phyloP scores from a whole-genome alignment of 164 flowering plant species.

The Tinospora cordifolia region DNA sequence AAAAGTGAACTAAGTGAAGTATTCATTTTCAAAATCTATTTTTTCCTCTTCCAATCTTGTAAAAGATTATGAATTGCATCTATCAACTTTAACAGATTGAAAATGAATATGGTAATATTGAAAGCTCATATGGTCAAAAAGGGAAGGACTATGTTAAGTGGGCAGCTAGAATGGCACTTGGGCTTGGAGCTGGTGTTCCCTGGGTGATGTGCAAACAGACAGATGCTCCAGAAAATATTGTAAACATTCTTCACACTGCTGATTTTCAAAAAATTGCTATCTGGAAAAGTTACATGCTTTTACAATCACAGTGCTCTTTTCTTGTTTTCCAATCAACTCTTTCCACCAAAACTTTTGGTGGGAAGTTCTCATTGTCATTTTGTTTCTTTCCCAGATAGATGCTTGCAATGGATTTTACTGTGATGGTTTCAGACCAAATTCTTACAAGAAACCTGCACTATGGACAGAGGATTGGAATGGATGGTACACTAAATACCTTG shows the following conservation, averaged over 20 bases:
- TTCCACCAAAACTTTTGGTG: not conserved
- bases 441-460: conserved; percentile 57
- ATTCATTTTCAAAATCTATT: not conserved
- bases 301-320: not conserved
- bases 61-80: not conserved
- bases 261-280: not conserved
- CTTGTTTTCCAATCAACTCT: not conserved
- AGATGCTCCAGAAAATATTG: conserved; percentile 72
- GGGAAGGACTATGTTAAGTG: conserved; percentile 75
- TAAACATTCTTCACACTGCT: conserved; percentile 17
- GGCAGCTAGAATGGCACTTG: conserved; percentile 88
- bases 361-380: not conserved
- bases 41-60: not conserved
- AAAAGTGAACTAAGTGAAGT: not conserved
- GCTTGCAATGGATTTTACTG: conserved; percentile 91
- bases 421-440: conserved; percentile 79
- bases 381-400: conserved; percentile 50
- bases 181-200: conserved; percentile 89
- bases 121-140: conserved; percentile 44
- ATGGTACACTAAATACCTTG: conserved; percentile 47
- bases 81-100: conserved; percentile 56
- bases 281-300: not conserved
- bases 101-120: conserved; percentile 88
- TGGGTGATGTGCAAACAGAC: conserved; percentile 97
- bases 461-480: conserved; percentile 99